Base-by-base conservation (phyloP, 78 protist species). In the Dictyostelium capitatum region DNA sequence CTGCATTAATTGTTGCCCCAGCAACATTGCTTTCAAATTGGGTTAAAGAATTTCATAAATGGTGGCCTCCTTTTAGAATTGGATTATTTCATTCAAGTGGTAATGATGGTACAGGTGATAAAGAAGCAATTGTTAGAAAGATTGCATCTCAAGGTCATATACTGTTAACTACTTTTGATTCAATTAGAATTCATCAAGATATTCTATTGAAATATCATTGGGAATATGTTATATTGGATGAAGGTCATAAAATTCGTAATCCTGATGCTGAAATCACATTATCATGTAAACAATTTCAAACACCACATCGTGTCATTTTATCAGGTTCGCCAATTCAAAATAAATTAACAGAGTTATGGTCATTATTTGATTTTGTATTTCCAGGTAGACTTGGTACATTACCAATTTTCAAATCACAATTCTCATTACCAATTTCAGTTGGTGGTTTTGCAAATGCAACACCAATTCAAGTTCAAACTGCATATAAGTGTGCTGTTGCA, bases 271-370 rank as follows among this genome's bases (percentile, higher is more conserved):
- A 82, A 37, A 20, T 97, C 46, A 98, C 99, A 19, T 28, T 94
- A 10, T 97, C 97, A 0, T 51, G 79, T 89, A 99, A 99, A 97
- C 83, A 43, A 43, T 81, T 90, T 56, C 89, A 84, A 57, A 98
- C 99, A 10, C 77, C 89, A 0, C 99, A 98, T 67, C 91, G 99
- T 1, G 7, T 99, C 43, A 89, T 99, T 43, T 82, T 99, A 15
- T 65, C 99, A 0, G 99, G 99, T 11, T 79, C 99, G 23, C 99
- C 99, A 1, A 95, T 99, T 15, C 99, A 98, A 80, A 99, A 99
- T 95, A 95, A 93, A 8, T 96, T 99, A 19, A 57, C 64, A 0
- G 99, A 99, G 96, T 95, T 99, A 20, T 99, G 99, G 99, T 97
- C 99, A 3, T 89, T 99, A n/a, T 97, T 99, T 56, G 99, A 99